Percentiles rank a stretch among this genome's conserved stretches.
Evolutionary conservation across 805 yeast genomes (phyloP).

Genomic region (Candida sithepensis): DNA sequence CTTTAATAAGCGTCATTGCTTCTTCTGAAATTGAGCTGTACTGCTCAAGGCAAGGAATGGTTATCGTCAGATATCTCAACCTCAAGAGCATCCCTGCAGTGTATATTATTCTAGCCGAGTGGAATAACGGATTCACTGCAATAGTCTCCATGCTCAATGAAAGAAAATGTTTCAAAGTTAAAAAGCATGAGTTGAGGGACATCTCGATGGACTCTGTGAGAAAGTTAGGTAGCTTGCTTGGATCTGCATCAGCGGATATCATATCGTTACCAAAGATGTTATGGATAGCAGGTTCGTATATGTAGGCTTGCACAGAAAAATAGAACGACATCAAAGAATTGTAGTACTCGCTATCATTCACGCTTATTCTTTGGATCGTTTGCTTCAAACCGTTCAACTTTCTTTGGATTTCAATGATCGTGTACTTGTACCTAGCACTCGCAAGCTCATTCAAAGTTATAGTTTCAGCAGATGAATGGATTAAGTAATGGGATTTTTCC

Average conservation of each 20-base stretch:
- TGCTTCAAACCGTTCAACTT: constrained; percentile 39
- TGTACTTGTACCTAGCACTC: constrained; percentile 32
- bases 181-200: constrained; percentile 53
- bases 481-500: constrained; percentile 55
- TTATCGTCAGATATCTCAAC: constrained; percentile 50
- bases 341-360: constrained; percentile 34
- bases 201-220: constrained; percentile 43
- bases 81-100: constrained; percentile 62
- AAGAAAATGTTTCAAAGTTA: constrained; percentile 46
- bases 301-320: constrained; percentile 62
- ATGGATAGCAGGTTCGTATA: constrained; percentile 49
- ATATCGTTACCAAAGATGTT: constrained; percentile 13
- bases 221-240: constrained; percentile 14
- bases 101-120: constrained; percentile 55
- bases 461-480: constrained; percentile 40
- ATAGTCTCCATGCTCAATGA: constrained; percentile 43
- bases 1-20: constrained; percentile 30
- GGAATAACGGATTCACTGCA: constrained; percentile 54
- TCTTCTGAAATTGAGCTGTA: constrained; percentile 45
- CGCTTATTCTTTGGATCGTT: constrained; percentile 30
- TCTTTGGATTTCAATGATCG: constrained; percentile 47
- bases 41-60: constrained; percentile 44
- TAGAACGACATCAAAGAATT: constrained; percentile 42
- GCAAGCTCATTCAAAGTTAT: constrained; percentile 28
- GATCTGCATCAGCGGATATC: constrained; percentile 3